Base-by-base conservation (phyloP, 176 grass and related monocot species). In the Oryza brachyantha region DNA sequence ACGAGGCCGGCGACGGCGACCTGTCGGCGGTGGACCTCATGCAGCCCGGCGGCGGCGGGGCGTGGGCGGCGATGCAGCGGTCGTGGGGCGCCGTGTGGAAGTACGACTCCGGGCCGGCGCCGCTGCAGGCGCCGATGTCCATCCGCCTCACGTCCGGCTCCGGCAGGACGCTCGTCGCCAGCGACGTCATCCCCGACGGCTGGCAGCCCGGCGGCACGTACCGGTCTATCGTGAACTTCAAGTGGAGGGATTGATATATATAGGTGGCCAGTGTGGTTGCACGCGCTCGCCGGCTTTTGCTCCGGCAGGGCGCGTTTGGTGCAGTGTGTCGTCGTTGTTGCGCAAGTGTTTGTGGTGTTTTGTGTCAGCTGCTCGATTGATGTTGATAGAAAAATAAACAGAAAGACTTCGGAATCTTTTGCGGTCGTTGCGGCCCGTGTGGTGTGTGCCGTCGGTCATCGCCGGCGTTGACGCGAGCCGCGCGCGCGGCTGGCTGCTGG, bases 81-180 rank as follows among this genome's bases (percentile, higher is more conserved):
- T 93, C 91, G 24, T 93, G 87, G 87, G 91, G 91, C 36, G 91
- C 91, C 1, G 84, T 87, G 76, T 93, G 84, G 84, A 70, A 54
- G 24, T 81, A 84, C 84, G 63, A 85, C 84, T 79, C 76, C 31
- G 31, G 31, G n/a, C n/a, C 3, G 81, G 67, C 0, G 7, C 11
- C 65, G 13, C 69, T 90, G 73, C 67, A 62, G 32, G 68, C 67
- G 42, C 91, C 91, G 21, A 90, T 93, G 81, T 90, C 87, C 1
- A 32, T 93, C 78, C 84, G 91, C 14, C 45, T 90, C 68, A 90
- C 84, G 7, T 87, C 91, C 24, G 34, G 69, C 45, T 90, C 91
- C 77, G 81, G 82, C 91, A 70, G 43, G 72, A 87, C 61, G 21
- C 54, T 90, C 63, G 81, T 90, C 10, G 91, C 84, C 5, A 74